Evolutionary conservation across 495 filamentous ascomycete genomes (phyloP).

Genomic region (Aspergillus homomorphus): DNA sequence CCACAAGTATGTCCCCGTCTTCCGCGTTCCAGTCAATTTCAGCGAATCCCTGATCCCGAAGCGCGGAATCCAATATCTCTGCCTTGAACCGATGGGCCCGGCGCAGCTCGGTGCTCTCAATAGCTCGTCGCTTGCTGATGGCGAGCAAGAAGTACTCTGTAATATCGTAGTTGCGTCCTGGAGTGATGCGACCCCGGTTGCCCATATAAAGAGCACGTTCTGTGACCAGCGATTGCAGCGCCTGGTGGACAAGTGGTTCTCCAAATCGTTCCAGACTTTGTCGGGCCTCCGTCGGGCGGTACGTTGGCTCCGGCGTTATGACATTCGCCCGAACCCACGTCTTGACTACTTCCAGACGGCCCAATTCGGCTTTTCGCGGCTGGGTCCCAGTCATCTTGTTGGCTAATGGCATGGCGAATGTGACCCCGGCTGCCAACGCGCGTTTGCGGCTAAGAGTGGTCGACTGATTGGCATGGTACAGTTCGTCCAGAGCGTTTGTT

Average conservation of each 20-base stretch:
- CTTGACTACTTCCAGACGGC: conserved; percentile 44
- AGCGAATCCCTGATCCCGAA: conserved; percentile 34
- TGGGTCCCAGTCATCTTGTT: conserved; percentile 12
- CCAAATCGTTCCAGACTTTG: conserved; percentile 43
- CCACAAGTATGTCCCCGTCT: conserved; percentile 67
- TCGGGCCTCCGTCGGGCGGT: conserved; percentile 39
- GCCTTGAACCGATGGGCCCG: conserved; percentile 58
- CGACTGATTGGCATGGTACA: conserved; percentile 37
- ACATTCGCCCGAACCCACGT: conserved; percentile 61
- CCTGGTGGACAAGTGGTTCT: conserved; percentile 49
- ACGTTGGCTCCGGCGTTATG: conserved; percentile 49
- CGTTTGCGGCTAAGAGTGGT: conserved; percentile 35
- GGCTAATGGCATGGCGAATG: conserved; percentile 33
- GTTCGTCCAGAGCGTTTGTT: conserved; percentile 33
- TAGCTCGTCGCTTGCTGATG: conserved; percentile 44
- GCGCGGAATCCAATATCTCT: conserved; percentile 50
- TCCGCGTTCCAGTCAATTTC: conserved; percentile 36
- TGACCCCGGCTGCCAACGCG: conserved; percentile 32
- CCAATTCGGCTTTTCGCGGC: conserved; percentile 23
- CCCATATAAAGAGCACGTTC: conserved; percentile 58
- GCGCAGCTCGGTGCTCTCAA: conserved; percentile 45
- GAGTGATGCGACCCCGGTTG: conserved; percentile 50
- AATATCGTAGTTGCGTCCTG: conserved; percentile 55
- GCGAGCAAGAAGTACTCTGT: conserved; percentile 53
- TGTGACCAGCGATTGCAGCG: conserved; percentile 54